phyloP scores from a whole-genome alignment of 2,329 filamentous ascomycete species.

The Hirsutella minnesotensis region DNA sequence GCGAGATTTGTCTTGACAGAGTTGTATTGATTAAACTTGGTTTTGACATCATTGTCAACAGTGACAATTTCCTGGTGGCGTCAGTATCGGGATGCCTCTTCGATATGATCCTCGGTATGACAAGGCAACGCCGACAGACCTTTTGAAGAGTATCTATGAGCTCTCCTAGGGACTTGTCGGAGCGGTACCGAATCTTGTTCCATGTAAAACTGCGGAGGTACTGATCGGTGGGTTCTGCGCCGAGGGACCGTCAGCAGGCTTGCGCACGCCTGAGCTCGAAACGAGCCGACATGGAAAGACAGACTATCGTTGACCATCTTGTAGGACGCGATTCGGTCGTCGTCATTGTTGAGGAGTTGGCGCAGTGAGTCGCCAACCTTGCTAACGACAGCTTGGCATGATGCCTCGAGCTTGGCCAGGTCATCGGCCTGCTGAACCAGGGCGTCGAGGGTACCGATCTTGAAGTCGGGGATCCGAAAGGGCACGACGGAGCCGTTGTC shows the following conservation, averaged over 20 bases:
- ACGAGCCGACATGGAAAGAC: constrained; percentile 17
- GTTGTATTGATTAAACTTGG: constrained; percentile 92
- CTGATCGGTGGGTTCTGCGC: constrained; percentile 81
- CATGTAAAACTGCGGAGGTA: constrained; percentile 83
- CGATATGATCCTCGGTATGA: too few species aligned
- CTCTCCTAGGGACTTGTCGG: constrained; percentile 80
- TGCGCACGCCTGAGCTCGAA: neutral
- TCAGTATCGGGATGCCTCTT: neutral
- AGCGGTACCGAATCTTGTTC: constrained; percentile 97
- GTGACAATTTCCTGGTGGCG: constrained; percentile 63
- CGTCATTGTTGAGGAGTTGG: constrained; percentile 72
- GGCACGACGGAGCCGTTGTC: constrained; percentile 66
- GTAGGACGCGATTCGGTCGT: constrained; percentile 71
- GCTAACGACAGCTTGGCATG: constrained; percentile 69
- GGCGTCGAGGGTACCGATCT: constrained; percentile 91
- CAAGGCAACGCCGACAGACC: constrained; percentile 30
- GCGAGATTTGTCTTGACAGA: constrained; percentile 75
- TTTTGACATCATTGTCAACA: constrained; percentile 91
- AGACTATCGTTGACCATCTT: constrained; percentile 91
- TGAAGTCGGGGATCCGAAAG: constrained; percentile 86
- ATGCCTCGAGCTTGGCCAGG: constrained; percentile 71
- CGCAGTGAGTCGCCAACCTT: constrained; percentile 83
- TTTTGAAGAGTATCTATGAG: constrained; percentile 82
- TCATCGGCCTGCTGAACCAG: constrained; percentile 95
- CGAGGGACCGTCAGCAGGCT: constrained; percentile 12